Conservation (phyloP, 352 stramenopile species). For the Paralagenidium karlingii region DNA sequence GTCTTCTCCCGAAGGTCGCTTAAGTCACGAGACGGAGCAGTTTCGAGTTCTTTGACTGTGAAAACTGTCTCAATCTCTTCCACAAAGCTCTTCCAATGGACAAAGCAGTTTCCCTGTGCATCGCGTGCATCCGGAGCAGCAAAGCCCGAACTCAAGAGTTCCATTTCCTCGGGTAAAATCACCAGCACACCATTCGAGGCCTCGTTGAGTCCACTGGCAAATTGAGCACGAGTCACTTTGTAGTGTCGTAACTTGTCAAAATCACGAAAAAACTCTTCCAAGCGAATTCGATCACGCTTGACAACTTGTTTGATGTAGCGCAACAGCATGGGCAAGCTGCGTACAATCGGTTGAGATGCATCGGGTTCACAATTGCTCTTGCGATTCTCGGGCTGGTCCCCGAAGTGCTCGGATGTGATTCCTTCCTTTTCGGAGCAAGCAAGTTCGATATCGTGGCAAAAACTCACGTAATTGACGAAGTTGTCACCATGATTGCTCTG, state of each 20-base stretch:
- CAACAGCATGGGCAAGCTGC: constrained; percentile 54
- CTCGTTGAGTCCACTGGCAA: constrained; percentile 40
- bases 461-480: constrained; percentile 78
- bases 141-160: constrained; percentile 39
- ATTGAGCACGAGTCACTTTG: constrained; percentile 58
- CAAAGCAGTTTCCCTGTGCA: constrained; percentile 34
- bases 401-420: constrained; percentile 9
- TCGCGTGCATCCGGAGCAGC: constrained; percentile 23
- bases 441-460: constrained; percentile 71
- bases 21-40: constrained; percentile 24
- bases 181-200: constrained; percentile 22
- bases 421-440: no score
- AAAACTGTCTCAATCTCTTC: constrained; percentile 76
- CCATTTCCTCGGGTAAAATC: constrained; percentile 41
- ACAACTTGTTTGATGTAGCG: constrained; percentile 69
- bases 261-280: constrained; percentile 77
- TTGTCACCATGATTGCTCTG: constrained; percentile 51
- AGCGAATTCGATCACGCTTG: constrained; percentile 66
- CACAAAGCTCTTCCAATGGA: constrained; percentile 67
- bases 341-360: background rate
- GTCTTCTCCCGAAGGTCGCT: constrained; percentile 15
- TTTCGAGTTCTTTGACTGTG: constrained; percentile 57
- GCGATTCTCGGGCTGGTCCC: constrained; percentile 9
- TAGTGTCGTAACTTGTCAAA: constrained; percentile 74
- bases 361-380: constrained; percentile 7